Percentiles rank a stretch among this genome's conserved stretches.
Conservation (phyloP, 1,284 basidiomycete genomes). For the Puccinia polysora region DNA sequence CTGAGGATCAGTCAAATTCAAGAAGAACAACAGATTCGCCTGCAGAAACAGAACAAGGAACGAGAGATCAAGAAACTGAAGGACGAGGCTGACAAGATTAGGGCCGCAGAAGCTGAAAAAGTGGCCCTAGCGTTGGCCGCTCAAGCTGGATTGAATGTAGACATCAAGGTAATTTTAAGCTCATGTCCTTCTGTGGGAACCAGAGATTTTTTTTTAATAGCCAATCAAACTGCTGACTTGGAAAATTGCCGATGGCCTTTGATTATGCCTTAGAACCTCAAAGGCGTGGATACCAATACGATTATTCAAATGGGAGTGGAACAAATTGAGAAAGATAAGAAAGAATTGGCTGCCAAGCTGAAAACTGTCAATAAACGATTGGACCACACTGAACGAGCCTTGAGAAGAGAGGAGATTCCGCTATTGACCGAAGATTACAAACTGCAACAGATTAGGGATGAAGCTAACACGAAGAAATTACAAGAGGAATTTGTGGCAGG, state of each 20-base stretch:
- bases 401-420: constrained; percentile 86
- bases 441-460: constrained; percentile 72
- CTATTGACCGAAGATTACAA: constrained; percentile 83
- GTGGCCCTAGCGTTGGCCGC: constrained; percentile 80
- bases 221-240: constrained; percentile 16
- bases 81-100: constrained; percentile 75
- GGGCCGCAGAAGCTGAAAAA: constrained; percentile 76
- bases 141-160: constrained; percentile 78
- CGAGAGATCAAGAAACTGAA: constrained; percentile 73
- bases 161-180: constrained; percentile 63
- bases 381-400: constrained; percentile 92
- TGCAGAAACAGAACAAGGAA: constrained; percentile 63
- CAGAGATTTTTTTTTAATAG: neutral
- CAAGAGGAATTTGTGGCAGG: constrained; percentile 64
- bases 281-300: constrained; percentile 77
- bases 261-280: constrained; percentile 62
- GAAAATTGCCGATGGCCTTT: too few species aligned
- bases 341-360: constrained; percentile 74
- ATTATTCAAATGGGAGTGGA: constrained; percentile 88
- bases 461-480: constrained; percentile 64
- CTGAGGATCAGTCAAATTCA: constrained; percentile 41
- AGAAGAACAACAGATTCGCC: constrained; percentile 24
- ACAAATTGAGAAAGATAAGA: constrained; percentile 95
- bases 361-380: constrained; percentile 82
- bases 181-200: neutral